phyloP scores from a whole-genome alignment of 1,139 yeast genomes.

The Debaryomyces nepalensis region DNA sequence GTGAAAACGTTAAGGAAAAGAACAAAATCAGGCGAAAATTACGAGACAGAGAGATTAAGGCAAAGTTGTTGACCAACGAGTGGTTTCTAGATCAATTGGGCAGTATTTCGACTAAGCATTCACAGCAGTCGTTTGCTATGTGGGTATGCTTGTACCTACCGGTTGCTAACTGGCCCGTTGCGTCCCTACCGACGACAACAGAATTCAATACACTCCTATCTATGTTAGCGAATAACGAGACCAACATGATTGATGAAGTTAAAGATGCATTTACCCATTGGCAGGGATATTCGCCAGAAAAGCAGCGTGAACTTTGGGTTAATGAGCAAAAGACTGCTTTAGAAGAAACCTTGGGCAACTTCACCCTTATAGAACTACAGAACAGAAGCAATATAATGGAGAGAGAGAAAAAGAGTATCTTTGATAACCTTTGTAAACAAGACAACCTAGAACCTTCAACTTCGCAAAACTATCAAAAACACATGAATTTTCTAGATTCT shows the following conservation, averaged over 20 bases:
- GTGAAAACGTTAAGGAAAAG: slow-evolving; percentile 21
- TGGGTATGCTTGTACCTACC: slow-evolving; percentile 22
- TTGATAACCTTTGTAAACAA: slow-evolving; percentile 21
- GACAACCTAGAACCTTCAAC: slow-evolving; percentile 18
- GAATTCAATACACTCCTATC: slow-evolving; percentile 13
- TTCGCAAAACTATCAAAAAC: not conserved
- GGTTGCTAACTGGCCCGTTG: slow-evolving; percentile 19
- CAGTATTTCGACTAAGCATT: slow-evolving; percentile 6
- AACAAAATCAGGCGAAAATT: slow-evolving; percentile 25
- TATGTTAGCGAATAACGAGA: slow-evolving; percentile 10
- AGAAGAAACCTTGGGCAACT: slow-evolving; percentile 17
- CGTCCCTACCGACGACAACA: slow-evolving; percentile 17
- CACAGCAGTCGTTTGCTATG: slow-evolving; percentile 19
- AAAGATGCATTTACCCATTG: slow-evolving; percentile 17
- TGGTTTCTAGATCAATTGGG: slow-evolving; percentile 24
- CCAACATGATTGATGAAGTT: slow-evolving; percentile 13
- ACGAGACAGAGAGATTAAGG: slow-evolving; percentile 27
- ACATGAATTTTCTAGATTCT: slow-evolving; percentile 7
- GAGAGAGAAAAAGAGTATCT: slow-evolving; percentile 18
- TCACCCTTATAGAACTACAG: slow-evolving; percentile 19
- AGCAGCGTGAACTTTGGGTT: slow-evolving; percentile 19
- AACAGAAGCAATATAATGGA: slow-evolving; percentile 18
- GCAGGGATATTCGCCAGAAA: slow-evolving; percentile 15
- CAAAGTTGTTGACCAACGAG: slow-evolving; percentile 22
- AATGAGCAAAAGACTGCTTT: slow-evolving; percentile 16